These are phyloP conservation scores for Vigna hirtella DNA, from an alignment of 306 rosid species.

Conservation along the genomic window DNA sequence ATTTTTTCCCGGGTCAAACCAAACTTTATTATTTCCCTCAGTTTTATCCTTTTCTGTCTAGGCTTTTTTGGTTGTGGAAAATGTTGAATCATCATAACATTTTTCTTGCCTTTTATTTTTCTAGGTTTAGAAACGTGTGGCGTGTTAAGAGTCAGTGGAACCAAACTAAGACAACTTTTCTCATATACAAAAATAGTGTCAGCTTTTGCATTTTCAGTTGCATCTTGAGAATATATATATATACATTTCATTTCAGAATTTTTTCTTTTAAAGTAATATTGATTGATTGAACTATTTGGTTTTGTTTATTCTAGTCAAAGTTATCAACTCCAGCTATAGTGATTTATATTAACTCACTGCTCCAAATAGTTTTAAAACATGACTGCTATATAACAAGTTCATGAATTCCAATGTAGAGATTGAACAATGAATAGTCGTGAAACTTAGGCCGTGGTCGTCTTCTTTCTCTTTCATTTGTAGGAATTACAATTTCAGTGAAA, in stretches of 20 bases:
- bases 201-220: conserved; percentile 44
- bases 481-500: not conserved
- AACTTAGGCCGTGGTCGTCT: not conserved
- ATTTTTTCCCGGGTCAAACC: conserved; percentile 41
- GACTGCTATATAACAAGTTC: conserved; percentile 1
- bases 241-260: not conserved
- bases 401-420: conserved; percentile 23
- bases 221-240: not conserved
- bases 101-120: conserved; percentile 39
- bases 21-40: conserved; percentile 43
- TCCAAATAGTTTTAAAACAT: not conserved
- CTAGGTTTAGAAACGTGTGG: conserved; percentile 41
- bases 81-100: conserved; percentile 48
- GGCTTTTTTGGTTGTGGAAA: conserved; percentile 43
- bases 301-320: conserved; percentile 32
- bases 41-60: conserved; percentile 37
- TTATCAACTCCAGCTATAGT: conserved; percentile 18
- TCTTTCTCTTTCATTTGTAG: not conserved
- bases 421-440: not conserved
- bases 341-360: conserved; percentile 25
- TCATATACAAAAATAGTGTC: conserved; percentile 36
- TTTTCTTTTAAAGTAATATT: conserved; percentile 33
- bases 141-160: conserved; percentile 48
- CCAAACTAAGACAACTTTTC: conserved; percentile 44
- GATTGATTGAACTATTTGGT: conserved; percentile 9